A percentile compares a stretch with the other conserved stretches of the same genome.
These are phyloP conservation scores for Cyclotella cryptica DNA, from an alignment of 108 stramenopile genomes.

Conservation along the genomic window DNA sequence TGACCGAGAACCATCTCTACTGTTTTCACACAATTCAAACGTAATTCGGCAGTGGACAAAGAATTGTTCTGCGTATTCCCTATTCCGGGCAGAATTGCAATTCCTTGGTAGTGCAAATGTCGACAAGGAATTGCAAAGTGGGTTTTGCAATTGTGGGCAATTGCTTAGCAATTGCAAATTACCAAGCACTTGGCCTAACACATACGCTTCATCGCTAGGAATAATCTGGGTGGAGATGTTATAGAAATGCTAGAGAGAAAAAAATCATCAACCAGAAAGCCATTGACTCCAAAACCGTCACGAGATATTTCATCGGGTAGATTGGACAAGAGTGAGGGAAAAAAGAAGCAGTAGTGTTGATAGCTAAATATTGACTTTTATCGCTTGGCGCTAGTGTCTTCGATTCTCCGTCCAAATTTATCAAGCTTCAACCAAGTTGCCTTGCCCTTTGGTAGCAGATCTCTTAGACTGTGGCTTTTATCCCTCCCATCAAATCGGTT, in stretches of 20 bases:
- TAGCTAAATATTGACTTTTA: not conserved
- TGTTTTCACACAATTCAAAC: no score
- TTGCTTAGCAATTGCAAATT: no score
- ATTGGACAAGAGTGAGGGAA: not conserved
- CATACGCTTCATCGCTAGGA: conserved; percentile 31
- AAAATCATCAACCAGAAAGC: not conserved
- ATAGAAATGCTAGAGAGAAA: conserved; percentile 9
- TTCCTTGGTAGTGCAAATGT: no score
- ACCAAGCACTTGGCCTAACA: no score
- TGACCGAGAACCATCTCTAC: no score
- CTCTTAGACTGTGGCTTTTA: conserved; percentile 6
- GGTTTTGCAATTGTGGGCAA: no score
- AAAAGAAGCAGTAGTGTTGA: conserved; percentile 8
- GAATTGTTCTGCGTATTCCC: no score
- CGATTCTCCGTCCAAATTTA: conserved; percentile 16
- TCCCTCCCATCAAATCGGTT: not conserved
- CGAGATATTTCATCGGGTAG: not conserved
- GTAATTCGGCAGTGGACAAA: no score
- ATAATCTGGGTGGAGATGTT: conserved; percentile 38
- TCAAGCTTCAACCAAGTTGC: conserved; percentile 15
- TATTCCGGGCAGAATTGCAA: no score
- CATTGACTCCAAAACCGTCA: not conserved
- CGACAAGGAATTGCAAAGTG: no score
- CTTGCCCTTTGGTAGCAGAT: conserved; percentile 5
- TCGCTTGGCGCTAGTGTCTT: conserved; percentile 13